Base-by-base conservation (phyloP, 2,329 filamentous ascomycete genomes). In the Delphinella strobiligena region DNA sequence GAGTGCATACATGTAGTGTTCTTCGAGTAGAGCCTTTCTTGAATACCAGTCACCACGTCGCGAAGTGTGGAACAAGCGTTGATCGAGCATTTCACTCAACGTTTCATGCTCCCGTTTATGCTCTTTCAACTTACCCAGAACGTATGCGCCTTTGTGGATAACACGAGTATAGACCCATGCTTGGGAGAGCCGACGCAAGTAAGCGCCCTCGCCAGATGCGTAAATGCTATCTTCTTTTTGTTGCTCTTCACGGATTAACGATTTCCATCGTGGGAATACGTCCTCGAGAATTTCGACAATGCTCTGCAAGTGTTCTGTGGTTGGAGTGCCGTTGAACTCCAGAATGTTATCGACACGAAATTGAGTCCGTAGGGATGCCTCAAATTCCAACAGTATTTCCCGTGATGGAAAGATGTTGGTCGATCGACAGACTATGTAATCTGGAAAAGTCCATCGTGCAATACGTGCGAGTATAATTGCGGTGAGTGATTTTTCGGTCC, bases 401-500 rank as follows among this genome's bases (percentile, higher is more conserved):
- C 91, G 75, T 0, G 85, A 85, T 0, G 77, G 60, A 52, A 98
- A 98, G 3, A 98, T 93, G 42, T 86, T 93, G 18, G 80, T 75
- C 0, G 87, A 93, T 24, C 91, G 77, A 44, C 82, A 93, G 4
- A 96, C 88, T 16, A 96, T 74, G 53, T 94, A 98, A 3, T 81
- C 69, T 0, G 89, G 88, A 48, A 95, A 98, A 55, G 88, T 91
- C 27, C 85, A 74, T 32, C 78, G 74, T 2, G 88, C 84, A 42
- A 93, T 93, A 47, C 89, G 88, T 5, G 91, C 85, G 4, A 98
- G 71, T 33, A 98, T 94, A 39, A 96, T 89, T 0, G 88, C 89
- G 1, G 86, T 96, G 11, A 98, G 66, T 1, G 89, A 95, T 58
- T 94, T 96, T 52, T 96, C 89, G 0, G 88, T 93, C 91, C 91